Conservation (phyloP, 1,284 basidiomycete genomes). For the Ceratobasidium sp. region DNA sequence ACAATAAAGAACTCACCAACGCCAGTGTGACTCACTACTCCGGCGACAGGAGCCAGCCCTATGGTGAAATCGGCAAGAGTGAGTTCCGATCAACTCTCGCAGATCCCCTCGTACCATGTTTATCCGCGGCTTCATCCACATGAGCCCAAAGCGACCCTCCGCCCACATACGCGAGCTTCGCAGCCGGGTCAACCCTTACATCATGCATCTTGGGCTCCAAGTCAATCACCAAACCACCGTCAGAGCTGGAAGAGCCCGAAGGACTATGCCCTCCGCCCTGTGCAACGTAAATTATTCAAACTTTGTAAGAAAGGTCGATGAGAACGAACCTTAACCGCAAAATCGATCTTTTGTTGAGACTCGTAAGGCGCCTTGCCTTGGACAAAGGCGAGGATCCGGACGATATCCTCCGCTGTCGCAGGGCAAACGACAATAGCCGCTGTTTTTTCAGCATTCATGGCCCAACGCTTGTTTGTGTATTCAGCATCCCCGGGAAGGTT, state of each 20-base stretch:
- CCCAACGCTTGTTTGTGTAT: slow-evolving; percentile 36
- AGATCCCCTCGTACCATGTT: neutral
- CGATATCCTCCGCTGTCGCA: slow-evolving; percentile 1
- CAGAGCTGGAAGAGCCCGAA: slow-evolving; percentile 40
- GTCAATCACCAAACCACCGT: slow-evolving; percentile 48
- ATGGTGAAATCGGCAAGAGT: neutral
- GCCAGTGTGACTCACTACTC: slow-evolving; percentile 39
- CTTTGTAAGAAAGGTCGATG: neutral
- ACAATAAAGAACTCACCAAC: slow-evolving; percentile 14
- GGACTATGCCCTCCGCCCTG: slow-evolving; percentile 47
- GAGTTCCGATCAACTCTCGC: neutral
- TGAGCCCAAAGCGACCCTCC: slow-evolving; percentile 48
- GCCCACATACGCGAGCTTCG: slow-evolving; percentile 45
- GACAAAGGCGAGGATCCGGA: slow-evolving; percentile 25
- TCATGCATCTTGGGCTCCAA: slow-evolving; percentile 44
- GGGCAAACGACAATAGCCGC: slow-evolving; percentile 25
- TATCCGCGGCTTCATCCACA: slow-evolving; percentile 42
- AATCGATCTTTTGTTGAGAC: slow-evolving; percentile 5
- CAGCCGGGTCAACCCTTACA: slow-evolving; percentile 43
- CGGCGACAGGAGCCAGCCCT: slow-evolving; percentile 37
- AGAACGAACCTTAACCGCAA: slow-evolving; percentile 33
- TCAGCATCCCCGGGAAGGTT: slow-evolving; percentile 17
- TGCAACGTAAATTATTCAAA: neutral
- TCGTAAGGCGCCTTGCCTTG: neutral
- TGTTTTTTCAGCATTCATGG: slow-evolving; percentile 14